Conservation (phyloP, 1,139 yeast species). For the Zygosaccharomyces sapae region DNA sequence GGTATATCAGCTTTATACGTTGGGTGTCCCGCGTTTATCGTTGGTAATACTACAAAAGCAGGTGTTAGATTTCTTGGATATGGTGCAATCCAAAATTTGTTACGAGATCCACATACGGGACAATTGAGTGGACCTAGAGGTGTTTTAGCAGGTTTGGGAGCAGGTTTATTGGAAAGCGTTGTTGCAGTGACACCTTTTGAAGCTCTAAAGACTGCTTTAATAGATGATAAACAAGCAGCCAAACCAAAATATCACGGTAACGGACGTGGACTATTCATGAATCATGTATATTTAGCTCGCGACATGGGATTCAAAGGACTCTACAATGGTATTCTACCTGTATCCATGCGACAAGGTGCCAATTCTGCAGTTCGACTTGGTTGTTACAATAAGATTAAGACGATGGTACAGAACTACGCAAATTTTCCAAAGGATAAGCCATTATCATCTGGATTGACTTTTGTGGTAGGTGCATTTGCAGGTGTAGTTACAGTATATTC, state of each 20-base stretch:
- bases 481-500: slow-evolving; percentile 92
- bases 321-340: slow-evolving; percentile 88
- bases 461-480: slow-evolving; percentile 86
- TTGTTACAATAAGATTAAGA: slow-evolving; percentile 83
- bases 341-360: slow-evolving; percentile 91
- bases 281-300: slow-evolving; percentile 44
- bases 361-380: slow-evolving; percentile 94
- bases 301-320: slow-evolving; percentile 83
- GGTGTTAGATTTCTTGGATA: slow-evolving; percentile 90
- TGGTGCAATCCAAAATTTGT: slow-evolving; percentile 72
- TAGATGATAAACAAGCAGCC: slow-evolving; percentile 79
- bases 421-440: slow-evolving; percentile 67
- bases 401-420: slow-evolving; percentile 69
- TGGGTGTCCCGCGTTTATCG: slow-evolving; percentile 97
- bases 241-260: slow-evolving; percentile 70
- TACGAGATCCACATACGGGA: slow-evolving; percentile 75
- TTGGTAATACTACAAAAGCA: slow-evolving; percentile 94
- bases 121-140: slow-evolving; percentile 86
- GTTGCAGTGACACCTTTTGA: slow-evolving; percentile 96
- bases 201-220: slow-evolving; percentile 91
- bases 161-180: slow-evolving; percentile 87
- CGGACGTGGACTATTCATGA: slow-evolving; percentile 50
- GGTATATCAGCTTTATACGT: slow-evolving; percentile 81
- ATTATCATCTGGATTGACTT: slow-evolving; percentile 72
- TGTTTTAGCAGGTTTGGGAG: slow-evolving; percentile 91